Percentiles rank a stretch among this genome's conserved stretches.
These are phyloP conservation scores for Colletotrichum sp. DNA, from an alignment of 2,329 filamentous ascomycete genomes.

Conservation along the genomic window DNA sequence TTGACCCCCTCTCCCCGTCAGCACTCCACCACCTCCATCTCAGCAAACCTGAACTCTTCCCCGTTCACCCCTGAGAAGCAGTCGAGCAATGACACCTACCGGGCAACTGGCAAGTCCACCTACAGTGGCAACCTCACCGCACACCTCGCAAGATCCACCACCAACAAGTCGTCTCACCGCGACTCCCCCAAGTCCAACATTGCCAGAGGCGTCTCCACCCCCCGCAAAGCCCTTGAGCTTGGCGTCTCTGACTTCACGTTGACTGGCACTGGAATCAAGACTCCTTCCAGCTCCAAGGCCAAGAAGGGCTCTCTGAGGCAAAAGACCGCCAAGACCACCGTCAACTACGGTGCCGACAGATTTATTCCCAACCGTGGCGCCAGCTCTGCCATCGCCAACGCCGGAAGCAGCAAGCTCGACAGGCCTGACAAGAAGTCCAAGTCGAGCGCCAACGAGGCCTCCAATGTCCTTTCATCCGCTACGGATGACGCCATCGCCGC, in stretches of 20 bases:
- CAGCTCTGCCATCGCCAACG: conserved; percentile 85
- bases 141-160: conserved; percentile 74
- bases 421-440: conserved; percentile 74
- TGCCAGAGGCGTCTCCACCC: conserved; percentile 74
- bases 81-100: conserved; percentile 51
- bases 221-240: conserved; percentile 83
- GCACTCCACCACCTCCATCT: conserved; percentile 52
- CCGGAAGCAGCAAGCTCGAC: conserved; percentile 84
- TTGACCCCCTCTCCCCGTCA: conserved; percentile 89
- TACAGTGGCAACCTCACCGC: conserved; percentile 82
- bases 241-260: conserved; percentile 93
- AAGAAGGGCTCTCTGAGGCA: conserved; percentile 58
- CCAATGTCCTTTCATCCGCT: conserved; percentile 76
- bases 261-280: conserved; percentile 79
- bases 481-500: conserved; percentile 82
- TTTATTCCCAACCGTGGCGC: conserved; percentile 95
- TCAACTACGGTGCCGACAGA: conserved; percentile 83
- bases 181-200: conserved; percentile 98
- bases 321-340: conserved; percentile 74
- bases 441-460: conserved; percentile 72
- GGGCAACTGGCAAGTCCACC: conserved; percentile 70
- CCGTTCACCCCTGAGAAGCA: conserved; percentile 77
- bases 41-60: conserved; percentile 66
- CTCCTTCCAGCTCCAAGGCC: conserved; percentile 61
- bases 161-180: conserved; percentile 70